Base-by-base conservation (phyloP, 2,329 filamentous ascomycete genomes). In the Fusarium pininemorale region DNA sequence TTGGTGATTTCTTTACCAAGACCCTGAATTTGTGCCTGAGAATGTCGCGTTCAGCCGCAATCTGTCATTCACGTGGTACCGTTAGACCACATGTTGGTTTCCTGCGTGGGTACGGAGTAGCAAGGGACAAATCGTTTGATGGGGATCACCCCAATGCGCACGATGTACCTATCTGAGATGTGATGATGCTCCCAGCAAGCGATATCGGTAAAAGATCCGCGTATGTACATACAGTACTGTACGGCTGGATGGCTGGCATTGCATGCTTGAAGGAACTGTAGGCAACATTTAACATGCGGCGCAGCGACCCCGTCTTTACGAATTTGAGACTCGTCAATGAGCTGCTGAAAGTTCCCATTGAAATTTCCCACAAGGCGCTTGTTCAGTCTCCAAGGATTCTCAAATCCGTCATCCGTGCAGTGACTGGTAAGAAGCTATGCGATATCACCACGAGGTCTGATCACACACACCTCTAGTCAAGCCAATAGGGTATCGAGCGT, bases 131-230 rank as follows among this genome's bases (percentile, higher is more conserved):
- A 53, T 63, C 37, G 44, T 55, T 57, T 38, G 38, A 55, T 42
- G 51, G 51, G 55, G 69, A 77, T 73, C 69, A 61, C 55, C 53
- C 39, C 55, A 53, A 48, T 45, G 47, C 56, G 53, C 24, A 53
- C 62, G 68, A 78, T 75, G 75, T 70, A 47, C 68, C 76, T 73
- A 73, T 56, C 56, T 70, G 74, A 75, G 68, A 71, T 74, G 35
- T 70, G 72, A 77, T 63, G 64, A 62, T 53, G 53, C 58, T 44
- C 44, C 63, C 38, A 59, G 45, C 48, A 73, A 67, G 45, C 64
- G 35, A 58, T 37, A 48, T 39, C 44, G 45, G 42, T 58, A 72
- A 63, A 64, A 50, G 73, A 77, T 76, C 71, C 60, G 45, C 63
- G 50, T 47, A 45, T 22, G 32, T 35, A 35, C 32, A 35, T 15